A percentile compares a stretch with the other conserved stretches of the same genome.
phyloP scores from a whole-genome alignment of 2,329 filamentous ascomycete genomes.

The Colletotrichum somersetense region DNA sequence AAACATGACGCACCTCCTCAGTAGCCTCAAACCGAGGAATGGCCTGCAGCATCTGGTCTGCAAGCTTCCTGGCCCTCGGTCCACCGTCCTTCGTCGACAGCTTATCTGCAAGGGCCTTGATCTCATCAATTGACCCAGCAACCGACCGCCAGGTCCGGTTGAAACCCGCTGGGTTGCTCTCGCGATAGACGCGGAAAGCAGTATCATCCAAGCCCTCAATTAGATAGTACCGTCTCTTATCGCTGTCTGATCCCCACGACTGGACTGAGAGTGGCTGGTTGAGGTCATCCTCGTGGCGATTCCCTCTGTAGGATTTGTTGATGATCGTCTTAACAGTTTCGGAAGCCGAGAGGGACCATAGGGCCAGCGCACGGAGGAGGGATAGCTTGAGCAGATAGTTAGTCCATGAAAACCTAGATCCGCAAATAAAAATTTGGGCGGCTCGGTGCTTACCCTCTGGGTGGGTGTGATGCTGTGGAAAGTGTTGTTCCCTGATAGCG shows the following conservation, averaged over 20 bases:
- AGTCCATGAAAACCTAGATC: constrained; percentile 1
- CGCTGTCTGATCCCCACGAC: constrained; percentile 89
- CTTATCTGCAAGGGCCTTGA: constrained; percentile 80
- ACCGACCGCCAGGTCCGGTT: constrained; percentile 92
- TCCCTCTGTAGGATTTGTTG: constrained; percentile 89
- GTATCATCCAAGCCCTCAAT: constrained; percentile 96
- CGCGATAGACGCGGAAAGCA: constrained; percentile 91
- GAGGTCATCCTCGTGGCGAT: constrained; percentile 80
- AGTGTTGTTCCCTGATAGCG: constrained; percentile 81
- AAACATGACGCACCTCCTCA: constrained; percentile 74
- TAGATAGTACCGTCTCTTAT: constrained; percentile 93
- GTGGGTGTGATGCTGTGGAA: constrained; percentile 87
- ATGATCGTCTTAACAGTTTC: constrained; percentile 85
- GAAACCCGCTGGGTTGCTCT: constrained; percentile 85
- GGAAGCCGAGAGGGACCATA: constrained; percentile 92
- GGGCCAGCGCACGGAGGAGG: constrained; percentile 82
- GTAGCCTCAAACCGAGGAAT: constrained; percentile 93
- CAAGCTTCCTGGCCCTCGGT: constrained; percentile 82
- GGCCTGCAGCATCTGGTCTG: constrained; percentile 81
- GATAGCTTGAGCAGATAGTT: constrained; percentile 71
- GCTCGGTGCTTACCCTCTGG: constrained; percentile 74
- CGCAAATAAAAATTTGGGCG: not conserved
- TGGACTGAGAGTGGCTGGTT: constrained; percentile 93
- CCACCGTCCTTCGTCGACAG: constrained; percentile 82
- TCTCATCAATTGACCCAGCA: constrained; percentile 89